Evolutionary conservation across 2,329 filamentous ascomycete species (phyloP).

Genomic region (Paracoccidioides brasiliensis): DNA sequence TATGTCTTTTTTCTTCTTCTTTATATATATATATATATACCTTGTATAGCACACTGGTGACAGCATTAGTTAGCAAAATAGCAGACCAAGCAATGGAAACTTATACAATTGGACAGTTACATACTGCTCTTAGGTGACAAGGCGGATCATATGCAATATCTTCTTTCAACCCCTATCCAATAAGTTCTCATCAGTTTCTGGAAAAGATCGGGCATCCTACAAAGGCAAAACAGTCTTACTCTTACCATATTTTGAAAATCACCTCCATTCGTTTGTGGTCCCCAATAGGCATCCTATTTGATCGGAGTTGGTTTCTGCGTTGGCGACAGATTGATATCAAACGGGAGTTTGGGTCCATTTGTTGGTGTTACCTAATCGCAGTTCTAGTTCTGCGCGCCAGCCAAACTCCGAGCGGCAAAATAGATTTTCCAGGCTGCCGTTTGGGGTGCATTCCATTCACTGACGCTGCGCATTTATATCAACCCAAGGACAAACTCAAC

Average conservation of each 20-base stretch:
- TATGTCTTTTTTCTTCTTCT: slow-evolving; percentile 5
- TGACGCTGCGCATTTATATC: neutral
- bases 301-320: neutral
- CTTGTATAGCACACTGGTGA: slow-evolving; percentile 72
- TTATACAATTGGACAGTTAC: slow-evolving; percentile 21
- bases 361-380: too few species aligned
- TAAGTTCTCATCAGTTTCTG: neutral
- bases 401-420: neutral
- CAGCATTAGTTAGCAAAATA: slow-evolving; percentile 6
- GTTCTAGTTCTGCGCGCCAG: too few species aligned
- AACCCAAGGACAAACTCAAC: neutral
- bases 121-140: slow-evolving; percentile 72
- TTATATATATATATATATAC: slow-evolving; percentile 32
- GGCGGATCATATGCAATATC: slow-evolving; percentile 63
- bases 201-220: neutral
- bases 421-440: slow-evolving; percentile 1
- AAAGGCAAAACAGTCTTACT: slow-evolving; percentile 3
- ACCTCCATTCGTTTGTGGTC: neutral
- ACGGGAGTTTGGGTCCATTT: too few species aligned
- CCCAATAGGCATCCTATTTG: neutral
- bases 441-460: neutral
- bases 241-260: neutral
- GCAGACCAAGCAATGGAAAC: neutral
- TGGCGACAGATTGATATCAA: neutral
- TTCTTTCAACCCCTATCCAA: slow-evolving; percentile 39